These are phyloP conservation scores for Jasminum sambac DNA, from an alignment of 257 asterid genomes.

Conservation along the genomic window DNA sequence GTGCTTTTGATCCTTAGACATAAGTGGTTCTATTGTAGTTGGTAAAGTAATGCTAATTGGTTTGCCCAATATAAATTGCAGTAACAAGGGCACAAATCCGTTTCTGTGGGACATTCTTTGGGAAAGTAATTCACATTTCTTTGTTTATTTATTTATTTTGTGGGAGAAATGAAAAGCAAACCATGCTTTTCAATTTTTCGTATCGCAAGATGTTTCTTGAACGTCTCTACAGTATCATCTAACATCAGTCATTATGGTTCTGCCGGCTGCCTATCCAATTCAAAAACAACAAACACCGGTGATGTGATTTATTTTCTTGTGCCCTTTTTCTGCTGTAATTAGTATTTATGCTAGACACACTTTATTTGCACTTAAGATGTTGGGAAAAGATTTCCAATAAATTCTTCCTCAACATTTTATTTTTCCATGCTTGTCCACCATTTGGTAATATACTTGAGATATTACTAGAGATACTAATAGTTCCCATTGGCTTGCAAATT, in stretches of 20 bases:
- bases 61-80: neutral
- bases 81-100: neutral
- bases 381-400: neutral
- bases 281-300: neutral
- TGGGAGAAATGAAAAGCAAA: neutral
- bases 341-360: neutral
- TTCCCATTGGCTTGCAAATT: neutral
- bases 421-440: neutral
- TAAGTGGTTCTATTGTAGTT: slow-evolving; percentile 4
- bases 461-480: neutral
- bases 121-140: neutral
- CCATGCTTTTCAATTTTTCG: neutral
- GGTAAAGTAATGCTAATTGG: neutral
- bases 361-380: neutral
- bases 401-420: neutral
- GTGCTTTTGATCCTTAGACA: slow-evolving; percentile 15
- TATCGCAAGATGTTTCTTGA: neutral
- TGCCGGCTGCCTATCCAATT: neutral
- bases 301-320: neutral
- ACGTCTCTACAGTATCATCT: neutral
- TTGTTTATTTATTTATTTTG: no score
- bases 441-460: neutral
- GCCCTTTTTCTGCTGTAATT: neutral
- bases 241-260: neutral
- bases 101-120: neutral